Conservation (phyloP, 2,329 filamentous ascomycete species). For the Aspergillus ibericus region DNA sequence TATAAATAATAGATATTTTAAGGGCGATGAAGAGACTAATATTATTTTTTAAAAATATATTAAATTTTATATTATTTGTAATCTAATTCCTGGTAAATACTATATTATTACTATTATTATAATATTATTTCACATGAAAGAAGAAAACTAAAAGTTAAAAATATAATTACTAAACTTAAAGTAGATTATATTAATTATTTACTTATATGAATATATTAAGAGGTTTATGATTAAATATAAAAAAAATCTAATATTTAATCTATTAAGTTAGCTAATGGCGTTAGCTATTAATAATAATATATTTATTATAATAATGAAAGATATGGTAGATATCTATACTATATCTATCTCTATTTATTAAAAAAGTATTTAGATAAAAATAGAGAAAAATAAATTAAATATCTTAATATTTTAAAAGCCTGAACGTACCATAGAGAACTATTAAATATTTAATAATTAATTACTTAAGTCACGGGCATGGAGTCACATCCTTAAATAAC, state of each 20-base stretch:
- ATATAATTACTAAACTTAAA: conserved; percentile 15
- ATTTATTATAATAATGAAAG: conserved; percentile 12
- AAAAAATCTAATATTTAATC: conserved; percentile 19
- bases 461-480: conserved; percentile 15
- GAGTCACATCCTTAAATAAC: conserved; percentile 15
- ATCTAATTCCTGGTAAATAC: conserved; percentile 6
- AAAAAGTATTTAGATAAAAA: conserved; percentile 18
- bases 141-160: conserved; percentile 19
- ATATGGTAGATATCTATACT: conserved; percentile 18
- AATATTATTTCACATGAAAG: conserved; percentile 22
- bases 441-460: conserved; percentile 12
- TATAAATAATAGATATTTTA: conserved; percentile 22
- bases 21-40: conserved; percentile 15
- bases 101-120: conserved; percentile 19
- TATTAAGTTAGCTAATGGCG: conserved; percentile 17
- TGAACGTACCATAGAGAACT: conserved; percentile 11
- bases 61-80: conserved; percentile 22
- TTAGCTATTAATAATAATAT: conserved; percentile 16
- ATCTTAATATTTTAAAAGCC: conserved; percentile 18
- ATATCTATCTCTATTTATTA: conserved; percentile 12
- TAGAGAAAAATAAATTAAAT: conserved; percentile 19
- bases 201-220: conserved; percentile 18
- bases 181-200: background rate
- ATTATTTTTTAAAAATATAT: conserved; percentile 21
- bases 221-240: conserved; percentile 20